phyloP scores from a whole-genome alignment of 2,329 filamentous ascomycete species.

The Beauveria brongniartii region DNA sequence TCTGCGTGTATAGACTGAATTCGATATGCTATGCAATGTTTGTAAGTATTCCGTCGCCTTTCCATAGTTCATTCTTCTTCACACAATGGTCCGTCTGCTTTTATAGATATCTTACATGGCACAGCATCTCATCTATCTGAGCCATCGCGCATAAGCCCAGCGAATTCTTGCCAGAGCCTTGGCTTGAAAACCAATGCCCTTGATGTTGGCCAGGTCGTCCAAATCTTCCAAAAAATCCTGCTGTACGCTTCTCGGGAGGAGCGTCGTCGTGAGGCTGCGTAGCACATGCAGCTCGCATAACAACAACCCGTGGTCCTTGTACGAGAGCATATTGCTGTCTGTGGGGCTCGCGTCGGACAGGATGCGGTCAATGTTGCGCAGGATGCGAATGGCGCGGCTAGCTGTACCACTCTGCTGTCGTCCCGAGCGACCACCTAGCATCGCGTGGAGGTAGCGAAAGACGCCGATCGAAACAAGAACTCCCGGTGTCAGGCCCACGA shows the following conservation, averaged over 20 bases:
- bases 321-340: slow-evolving; percentile 67
- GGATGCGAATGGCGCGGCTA: slow-evolving; percentile 63
- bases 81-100: neutral
- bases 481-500: slow-evolving; percentile 87
- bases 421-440: slow-evolving; percentile 65
- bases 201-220: slow-evolving; percentile 75
- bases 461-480: slow-evolving; percentile 77
- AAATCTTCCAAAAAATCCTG: slow-evolving; percentile 86
- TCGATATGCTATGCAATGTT: slow-evolving; percentile 4
- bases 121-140: slow-evolving; percentile 28
- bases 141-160: slow-evolving; percentile 83
- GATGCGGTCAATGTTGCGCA: slow-evolving; percentile 83
- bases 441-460: slow-evolving; percentile 60
- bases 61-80: neutral
- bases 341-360: slow-evolving; percentile 60
- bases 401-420: slow-evolving; percentile 56
- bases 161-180: slow-evolving; percentile 74
- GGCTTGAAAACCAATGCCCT: slow-evolving; percentile 68
- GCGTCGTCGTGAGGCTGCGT: slow-evolving; percentile 47
- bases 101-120: neutral
- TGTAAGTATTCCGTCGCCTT: neutral
- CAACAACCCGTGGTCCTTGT: slow-evolving; percentile 86
- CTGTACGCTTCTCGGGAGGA: slow-evolving; percentile 67
- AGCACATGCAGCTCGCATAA: slow-evolving; percentile 85
- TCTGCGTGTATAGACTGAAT: neutral